Evolutionary conservation across 306 rosid species (phyloP).

Genomic region (Geum urbanum): DNA sequence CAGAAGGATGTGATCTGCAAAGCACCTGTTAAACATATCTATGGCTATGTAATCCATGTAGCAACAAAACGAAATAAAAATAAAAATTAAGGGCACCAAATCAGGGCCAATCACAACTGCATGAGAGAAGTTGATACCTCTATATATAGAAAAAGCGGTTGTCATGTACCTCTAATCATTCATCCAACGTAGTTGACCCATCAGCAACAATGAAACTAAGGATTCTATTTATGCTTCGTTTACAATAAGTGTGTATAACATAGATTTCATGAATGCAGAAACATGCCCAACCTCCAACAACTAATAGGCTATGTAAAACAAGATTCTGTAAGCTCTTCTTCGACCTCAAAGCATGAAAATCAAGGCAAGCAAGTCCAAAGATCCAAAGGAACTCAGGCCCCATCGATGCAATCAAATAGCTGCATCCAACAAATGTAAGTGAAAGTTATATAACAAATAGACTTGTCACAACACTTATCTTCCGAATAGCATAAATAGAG

Average conservation of each 20-base stretch:
- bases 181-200: background rate
- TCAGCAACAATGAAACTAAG: background rate
- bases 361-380: constrained; percentile 46
- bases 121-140: too few relatives aligned
- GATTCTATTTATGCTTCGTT: background rate
- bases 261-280: background rate
- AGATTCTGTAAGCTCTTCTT: constrained; percentile 40
- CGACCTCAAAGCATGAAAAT: constrained; percentile 41
- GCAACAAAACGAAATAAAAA: too few relatives aligned
- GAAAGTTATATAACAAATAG: constrained; percentile 16
- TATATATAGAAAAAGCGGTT: too few relatives aligned
- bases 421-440: constrained; percentile 25
- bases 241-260: background rate
- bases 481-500: background rate
- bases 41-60: too few relatives aligned
- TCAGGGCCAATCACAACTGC: too few relatives aligned
- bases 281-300: constrained; percentile 43
- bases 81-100: too few relatives aligned
- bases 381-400: constrained; percentile 49
- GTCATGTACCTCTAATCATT: too few relatives aligned
- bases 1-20: too few relatives aligned
- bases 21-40: too few relatives aligned
- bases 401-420: constrained; percentile 47
- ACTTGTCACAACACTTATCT: background rate
- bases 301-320: constrained; percentile 37